Evolutionary conservation across 306 rosid genomes (phyloP), one percentile per base, ranked within the genome.

Genomic region (Arachis hypogaea): DNA sequence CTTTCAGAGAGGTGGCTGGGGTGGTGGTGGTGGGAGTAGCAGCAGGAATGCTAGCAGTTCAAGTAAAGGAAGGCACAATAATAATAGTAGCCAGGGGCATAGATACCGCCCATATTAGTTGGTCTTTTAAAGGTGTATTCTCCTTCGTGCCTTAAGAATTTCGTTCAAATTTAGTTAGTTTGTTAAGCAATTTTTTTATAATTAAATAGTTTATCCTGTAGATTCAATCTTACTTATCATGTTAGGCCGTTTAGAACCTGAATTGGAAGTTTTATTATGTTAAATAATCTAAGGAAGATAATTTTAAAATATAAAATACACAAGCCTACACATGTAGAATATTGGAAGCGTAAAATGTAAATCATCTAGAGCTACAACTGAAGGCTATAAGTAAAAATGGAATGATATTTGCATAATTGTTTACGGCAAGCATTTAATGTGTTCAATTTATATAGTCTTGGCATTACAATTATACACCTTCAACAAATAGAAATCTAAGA

Each of bases 101-200:
- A 88, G 96, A 79, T 91, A 91, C 69, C 91, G 89, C 44, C 98
- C 98, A 6, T 94, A 94, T 79, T 94, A 86, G 73, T 57, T 67
- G 67, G 63, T 71, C 40, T 75, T 57, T 41, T 61, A 22, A 61
- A 38, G 77, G 59, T 57, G 40, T 76, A 58, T 51, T 12, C 60
- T 54, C 2, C 67, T 59, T 9, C 28, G 8, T 45, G 80, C 43
- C 57, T 62, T 49, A 45, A 11, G 51, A 57, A 63, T 45, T 14
- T 51, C 45, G 28, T 62, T 68, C 46, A 45, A 57, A 78, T 58
- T 58, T 57, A 22, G 7, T 8, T 0, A 50, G 61, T 47, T 52
- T 74, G 77, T 49, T 77, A 16, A 57, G 44, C 2, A 18, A 63
- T 58, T 79, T 52, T 54, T 54, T 63, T 74, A 69, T 16, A 29